phyloP scores from a whole-genome alignment of 306 rosid species.

The Purshia tridentata region DNA sequence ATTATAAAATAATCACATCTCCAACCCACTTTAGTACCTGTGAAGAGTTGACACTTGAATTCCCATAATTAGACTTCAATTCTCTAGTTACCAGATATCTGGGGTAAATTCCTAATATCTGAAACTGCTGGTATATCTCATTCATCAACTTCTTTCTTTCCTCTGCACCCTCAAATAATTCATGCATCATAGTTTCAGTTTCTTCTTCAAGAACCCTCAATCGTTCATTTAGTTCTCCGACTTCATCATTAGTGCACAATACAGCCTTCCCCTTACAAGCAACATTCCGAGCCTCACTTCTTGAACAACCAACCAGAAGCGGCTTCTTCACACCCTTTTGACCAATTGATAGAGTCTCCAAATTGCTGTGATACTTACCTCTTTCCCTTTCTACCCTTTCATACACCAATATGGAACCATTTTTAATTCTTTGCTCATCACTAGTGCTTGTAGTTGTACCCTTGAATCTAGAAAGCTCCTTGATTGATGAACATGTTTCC shows the following conservation, averaged over 20 bases:
- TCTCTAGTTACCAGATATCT: constrained; percentile 20
- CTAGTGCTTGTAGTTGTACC: background rate
- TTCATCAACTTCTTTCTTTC: constrained; percentile 37
- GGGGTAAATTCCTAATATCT: constrained; percentile 14
- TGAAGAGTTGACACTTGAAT: constrained; percentile 3
- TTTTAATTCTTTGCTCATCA: background rate
- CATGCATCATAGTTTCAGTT: constrained; percentile 38
- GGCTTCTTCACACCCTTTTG: background rate
- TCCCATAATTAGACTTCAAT: background rate
- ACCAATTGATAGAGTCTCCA: background rate
- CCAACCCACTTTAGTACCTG: constrained; percentile 15
- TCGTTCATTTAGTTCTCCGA: constrained; percentile 32
- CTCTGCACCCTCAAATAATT: constrained; percentile 25
- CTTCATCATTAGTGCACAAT: constrained; percentile 25
- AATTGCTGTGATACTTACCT: background rate
- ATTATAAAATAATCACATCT: no score
- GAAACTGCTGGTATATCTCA: constrained; percentile 39
- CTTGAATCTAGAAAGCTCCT: constrained; percentile 23
- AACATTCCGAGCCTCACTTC: background rate
- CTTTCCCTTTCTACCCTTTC: constrained; percentile 3
- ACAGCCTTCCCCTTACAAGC: constrained; percentile 22
- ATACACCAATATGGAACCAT: background rate
- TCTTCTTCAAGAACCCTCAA: constrained; percentile 51
- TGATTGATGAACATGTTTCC: constrained; percentile 8
- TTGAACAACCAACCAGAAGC: constrained; percentile 7